These are phyloP conservation scores for Rutstroemia sp. DNA, from an alignment of 2,329 filamentous ascomycete genomes.

Conservation along the genomic window DNA sequence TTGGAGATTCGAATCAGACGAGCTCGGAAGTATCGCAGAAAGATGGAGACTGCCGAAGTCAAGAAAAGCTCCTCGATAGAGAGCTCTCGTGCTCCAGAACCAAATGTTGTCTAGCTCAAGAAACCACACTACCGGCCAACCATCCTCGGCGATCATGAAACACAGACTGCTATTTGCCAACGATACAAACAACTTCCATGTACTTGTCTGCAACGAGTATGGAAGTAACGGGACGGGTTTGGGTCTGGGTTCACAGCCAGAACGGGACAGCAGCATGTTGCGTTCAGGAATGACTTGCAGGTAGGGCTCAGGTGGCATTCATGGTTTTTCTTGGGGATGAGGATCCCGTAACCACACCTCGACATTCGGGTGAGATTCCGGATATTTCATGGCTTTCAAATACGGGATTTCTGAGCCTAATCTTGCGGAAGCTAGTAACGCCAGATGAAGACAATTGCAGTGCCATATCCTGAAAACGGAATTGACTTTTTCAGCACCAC, in stretches of 20 bases:
- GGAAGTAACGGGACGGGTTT: conserved; percentile 1
- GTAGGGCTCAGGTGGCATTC: neutral
- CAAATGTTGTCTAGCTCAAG: neutral
- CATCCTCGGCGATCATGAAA: conserved; percentile 2
- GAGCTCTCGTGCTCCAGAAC: neutral
- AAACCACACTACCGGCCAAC: neutral
- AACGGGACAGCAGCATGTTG: neutral
- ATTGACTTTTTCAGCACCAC: neutral
- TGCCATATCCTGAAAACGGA: neutral
- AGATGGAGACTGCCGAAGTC: neutral
- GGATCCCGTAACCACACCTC: too few relatives aligned
- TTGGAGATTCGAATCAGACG: conserved; percentile 63
- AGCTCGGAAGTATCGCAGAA: conserved; percentile 33
- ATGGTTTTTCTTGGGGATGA: neutral
- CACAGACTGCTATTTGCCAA: neutral
- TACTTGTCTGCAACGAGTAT: conserved; percentile 2
- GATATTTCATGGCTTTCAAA: neutral
- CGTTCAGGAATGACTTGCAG: conserved; percentile 3
- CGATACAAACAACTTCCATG: neutral
- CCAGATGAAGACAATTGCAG: neutral
- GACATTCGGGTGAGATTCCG: neutral
- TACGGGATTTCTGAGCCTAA: neutral
- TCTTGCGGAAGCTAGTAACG: neutral
- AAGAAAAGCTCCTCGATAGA: neutral
- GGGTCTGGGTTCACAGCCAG: neutral